These are phyloP conservation scores for Hirsutella minnesotensis DNA, from an alignment of 2,329 filamentous ascomycete species.

Conservation along the genomic window DNA sequence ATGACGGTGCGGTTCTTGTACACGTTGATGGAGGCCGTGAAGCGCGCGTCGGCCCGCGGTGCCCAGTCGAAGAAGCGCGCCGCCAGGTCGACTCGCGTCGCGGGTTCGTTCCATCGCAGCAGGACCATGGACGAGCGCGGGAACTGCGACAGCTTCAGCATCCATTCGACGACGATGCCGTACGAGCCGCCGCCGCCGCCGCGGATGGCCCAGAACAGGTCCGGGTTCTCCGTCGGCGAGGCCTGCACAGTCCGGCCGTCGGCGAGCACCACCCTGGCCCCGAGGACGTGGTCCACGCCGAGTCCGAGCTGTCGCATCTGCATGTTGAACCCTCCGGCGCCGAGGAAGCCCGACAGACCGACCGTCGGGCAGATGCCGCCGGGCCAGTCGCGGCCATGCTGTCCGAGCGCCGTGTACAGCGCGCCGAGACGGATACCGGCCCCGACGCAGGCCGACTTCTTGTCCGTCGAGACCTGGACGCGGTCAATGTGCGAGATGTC, in stretches of 20 bases:
- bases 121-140: slow-evolving; percentile 8
- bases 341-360: slow-evolving; percentile 15
- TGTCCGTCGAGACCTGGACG: slow-evolving; percentile 5
- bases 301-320: slow-evolving; percentile 16
- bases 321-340: slow-evolving; percentile 18
- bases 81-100: slow-evolving; percentile 3
- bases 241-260: slow-evolving; percentile 12
- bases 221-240: slow-evolving; percentile 10
- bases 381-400: slow-evolving; percentile 5
- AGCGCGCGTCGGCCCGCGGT: slow-evolving; percentile 2
- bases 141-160: slow-evolving; percentile 5
- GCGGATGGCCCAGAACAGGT: slow-evolving; percentile 18
- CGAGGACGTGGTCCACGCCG: slow-evolving; percentile 16
- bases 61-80: slow-evolving; percentile 7
- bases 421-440: slow-evolving; percentile 9
- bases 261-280: slow-evolving; percentile 16
- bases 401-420: slow-evolving; percentile 6
- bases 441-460: slow-evolving; percentile 5
- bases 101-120: slow-evolving; percentile 5
- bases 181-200: slow-evolving; percentile 20
- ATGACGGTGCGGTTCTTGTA: slow-evolving; percentile 3
- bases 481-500: slow-evolving; percentile 9
- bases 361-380: slow-evolving; percentile 12
- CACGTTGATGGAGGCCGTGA: slow-evolving; percentile 5
- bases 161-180: slow-evolving; percentile 16